Conservation (phyloP, 495 filamentous ascomycete genomes). For the Annulohypoxylon nitens region DNA sequence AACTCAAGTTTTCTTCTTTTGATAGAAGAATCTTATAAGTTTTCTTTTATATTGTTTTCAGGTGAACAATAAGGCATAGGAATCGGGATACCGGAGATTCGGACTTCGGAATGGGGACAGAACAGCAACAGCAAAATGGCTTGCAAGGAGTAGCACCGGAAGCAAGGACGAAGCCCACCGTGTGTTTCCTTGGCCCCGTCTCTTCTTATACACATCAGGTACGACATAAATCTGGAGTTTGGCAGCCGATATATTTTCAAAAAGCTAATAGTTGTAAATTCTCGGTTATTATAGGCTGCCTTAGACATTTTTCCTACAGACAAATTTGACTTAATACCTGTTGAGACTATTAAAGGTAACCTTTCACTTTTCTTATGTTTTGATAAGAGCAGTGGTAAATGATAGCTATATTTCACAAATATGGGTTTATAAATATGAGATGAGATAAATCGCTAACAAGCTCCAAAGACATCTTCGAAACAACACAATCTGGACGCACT, state of each 20-base stretch:
- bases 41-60: not conserved
- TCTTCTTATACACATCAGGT: slow-evolving; percentile 96
- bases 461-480: slow-evolving; percentile 77
- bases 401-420: not conserved
- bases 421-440: not conserved
- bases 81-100: not conserved
- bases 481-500: slow-evolving; percentile 73
- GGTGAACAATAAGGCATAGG: not conserved
- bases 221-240: slow-evolving; percentile 28
- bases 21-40: not conserved
- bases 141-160: slow-evolving; percentile 1
- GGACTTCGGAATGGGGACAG: slow-evolving; percentile 33
- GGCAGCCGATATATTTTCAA: not conserved
- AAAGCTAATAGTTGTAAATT: slow-evolving; percentile 1
- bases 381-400: not conserved
- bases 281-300: slow-evolving; percentile 67
- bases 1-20: not conserved
- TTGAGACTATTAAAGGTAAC: slow-evolving; percentile 73
- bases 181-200: slow-evolving; percentile 86
- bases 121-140: not conserved
- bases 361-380: not conserved
- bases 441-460: not conserved
- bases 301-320: slow-evolving; percentile 69
- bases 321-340: slow-evolving; percentile 68
- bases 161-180: slow-evolving; percentile 53